Base-by-base conservation (phyloP, 495 filamentous ascomycete species). In the Hypoxylon cercidicola region DNA sequence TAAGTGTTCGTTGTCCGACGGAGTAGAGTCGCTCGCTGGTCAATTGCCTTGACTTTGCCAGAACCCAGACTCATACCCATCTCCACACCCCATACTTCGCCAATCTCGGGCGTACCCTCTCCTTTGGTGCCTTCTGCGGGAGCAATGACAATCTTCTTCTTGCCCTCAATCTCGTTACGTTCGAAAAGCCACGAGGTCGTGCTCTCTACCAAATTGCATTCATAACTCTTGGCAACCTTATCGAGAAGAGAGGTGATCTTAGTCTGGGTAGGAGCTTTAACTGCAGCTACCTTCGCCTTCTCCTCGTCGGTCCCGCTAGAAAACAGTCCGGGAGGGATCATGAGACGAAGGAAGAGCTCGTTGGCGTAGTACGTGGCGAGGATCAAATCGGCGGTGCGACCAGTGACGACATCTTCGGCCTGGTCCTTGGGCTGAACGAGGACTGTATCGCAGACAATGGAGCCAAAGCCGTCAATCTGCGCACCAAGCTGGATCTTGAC, bases 81-180 rank as follows among this genome's bases (percentile, higher is more conserved):
- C 83, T 99, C 95, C 32, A 98, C 92, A 75, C 95, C 95, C 95
- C 95, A 99, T 65, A 95, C 94, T 72, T 99, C 95, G 63, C 92
- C 92, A 50, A 97, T 83, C 68, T 96, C 95, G 37, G 95, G 92
- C 40, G 87, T 73, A 65, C 95, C 95, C 71, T 99, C 95, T 47
- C 93, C 93, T 80, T 95, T 96, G 70, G 91, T 88, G 53, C 85
- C 86, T 72, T 96, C 90, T 51, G 89, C 90, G 28, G 96, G 93
- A 16, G 90, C 83, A 21, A 99, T 79, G 51, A 99, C 95, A 73
- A 99, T 96, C 87, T 97, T 97, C 88, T 99, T 99, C 82, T 90
- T 90, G 58, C 89, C 90, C 81, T 99, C 95, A 66, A 99, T 99
- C 75, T 98, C 95, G 77, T 98, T 97, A 72, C 90, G 90, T 66